Evolutionary conservation across 306 rosid species (phyloP).

Genomic region (Prunus fruticosa): DNA sequence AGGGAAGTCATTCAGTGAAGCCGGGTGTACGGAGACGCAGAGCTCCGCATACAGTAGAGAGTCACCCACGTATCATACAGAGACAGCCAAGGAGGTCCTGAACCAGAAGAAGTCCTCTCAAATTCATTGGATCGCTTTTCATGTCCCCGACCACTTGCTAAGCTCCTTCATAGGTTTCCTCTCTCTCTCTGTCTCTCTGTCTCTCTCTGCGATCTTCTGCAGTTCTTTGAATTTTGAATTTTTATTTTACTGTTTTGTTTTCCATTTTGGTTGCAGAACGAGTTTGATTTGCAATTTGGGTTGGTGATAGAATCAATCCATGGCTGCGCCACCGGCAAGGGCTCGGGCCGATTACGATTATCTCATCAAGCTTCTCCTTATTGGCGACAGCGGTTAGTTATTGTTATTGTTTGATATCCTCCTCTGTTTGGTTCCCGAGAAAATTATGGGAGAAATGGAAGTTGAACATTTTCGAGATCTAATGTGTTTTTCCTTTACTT

Average conservation of each 20-base stretch:
- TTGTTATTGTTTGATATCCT: background rate
- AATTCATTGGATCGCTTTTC: constrained; percentile 31
- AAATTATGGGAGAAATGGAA: constrained; percentile 10
- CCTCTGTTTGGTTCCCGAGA: constrained; percentile 14
- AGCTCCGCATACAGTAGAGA: background rate
- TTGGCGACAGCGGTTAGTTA: constrained; percentile 81
- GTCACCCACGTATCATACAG: constrained; percentile 9
- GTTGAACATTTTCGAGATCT: constrained; percentile 3
- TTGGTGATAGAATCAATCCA: constrained; percentile 27
- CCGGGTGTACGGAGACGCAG: background rate
- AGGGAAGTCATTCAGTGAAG: background rate
- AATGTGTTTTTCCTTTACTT: background rate
- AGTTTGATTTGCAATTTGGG: constrained; percentile 17
- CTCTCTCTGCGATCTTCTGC: background rate
- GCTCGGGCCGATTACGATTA: constrained; percentile 91
- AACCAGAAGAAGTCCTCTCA: constrained; percentile 4
- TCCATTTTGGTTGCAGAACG: constrained; percentile 9
- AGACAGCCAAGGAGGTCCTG: constrained; percentile 12
- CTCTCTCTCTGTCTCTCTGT: background rate
- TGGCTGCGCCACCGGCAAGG: constrained; percentile 71
- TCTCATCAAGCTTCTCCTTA: constrained; percentile 86
- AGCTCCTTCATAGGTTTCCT: constrained; percentile 15
- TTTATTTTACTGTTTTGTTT: background rate
- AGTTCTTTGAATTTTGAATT: background rate
- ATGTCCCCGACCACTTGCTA: constrained; percentile 40